Evolutionary conservation across 2,329 filamentous ascomycete species (phyloP).

Genomic region (Myriosclerotinia duriaeana): DNA sequence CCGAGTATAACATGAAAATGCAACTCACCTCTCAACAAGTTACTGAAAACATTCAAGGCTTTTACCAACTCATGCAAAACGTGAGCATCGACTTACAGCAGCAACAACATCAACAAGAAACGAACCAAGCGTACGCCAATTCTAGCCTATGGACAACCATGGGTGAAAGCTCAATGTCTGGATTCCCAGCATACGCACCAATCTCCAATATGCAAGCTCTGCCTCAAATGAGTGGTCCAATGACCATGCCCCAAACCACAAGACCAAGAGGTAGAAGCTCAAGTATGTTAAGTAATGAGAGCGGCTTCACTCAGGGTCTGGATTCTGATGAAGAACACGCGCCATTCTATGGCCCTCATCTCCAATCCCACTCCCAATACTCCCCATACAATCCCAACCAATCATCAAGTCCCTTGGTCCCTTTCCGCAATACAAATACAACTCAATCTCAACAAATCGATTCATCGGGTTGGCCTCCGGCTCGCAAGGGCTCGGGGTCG

Average conservation of each 20-base stretch:
- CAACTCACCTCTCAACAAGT: slow-evolving; percentile 19
- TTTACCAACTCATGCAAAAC: slow-evolving; percentile 4
- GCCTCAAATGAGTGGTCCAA: background rate
- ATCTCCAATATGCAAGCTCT: slow-evolving; percentile 11
- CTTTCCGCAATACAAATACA: slow-evolving; percentile 5
- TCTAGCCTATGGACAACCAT: slow-evolving; percentile 3
- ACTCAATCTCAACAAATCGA: slow-evolving; percentile 6
- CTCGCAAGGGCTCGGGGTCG: slow-evolving; percentile 22
- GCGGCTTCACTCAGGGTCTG: slow-evolving; percentile 65
- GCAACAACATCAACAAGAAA: slow-evolving; percentile 11
- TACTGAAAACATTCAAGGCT: background rate
- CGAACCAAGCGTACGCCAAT: slow-evolving; percentile 6
- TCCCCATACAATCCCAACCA: slow-evolving; percentile 10
- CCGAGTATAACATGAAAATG: slow-evolving; percentile 27
- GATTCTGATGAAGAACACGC: slow-evolving; percentile 39
- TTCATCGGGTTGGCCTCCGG: background rate
- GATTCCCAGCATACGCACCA: slow-evolving; percentile 17
- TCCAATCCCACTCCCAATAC: slow-evolving; percentile 17
- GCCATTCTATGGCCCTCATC: slow-evolving; percentile 14
- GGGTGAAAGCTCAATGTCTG: slow-evolving; percentile 16
- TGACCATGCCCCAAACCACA: slow-evolving; percentile 13
- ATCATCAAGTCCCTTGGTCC: slow-evolving; percentile 15
- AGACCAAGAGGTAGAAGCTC: slow-evolving; percentile 49
- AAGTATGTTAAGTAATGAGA: slow-evolving; percentile 66
- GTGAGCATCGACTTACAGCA: background rate